A percentile compares a stretch with the other conserved stretches of the same genome.
Conservation (phyloP, 1,284 basidiomycete genomes). For the Apiotrichum akiyoshidainum region DNA sequence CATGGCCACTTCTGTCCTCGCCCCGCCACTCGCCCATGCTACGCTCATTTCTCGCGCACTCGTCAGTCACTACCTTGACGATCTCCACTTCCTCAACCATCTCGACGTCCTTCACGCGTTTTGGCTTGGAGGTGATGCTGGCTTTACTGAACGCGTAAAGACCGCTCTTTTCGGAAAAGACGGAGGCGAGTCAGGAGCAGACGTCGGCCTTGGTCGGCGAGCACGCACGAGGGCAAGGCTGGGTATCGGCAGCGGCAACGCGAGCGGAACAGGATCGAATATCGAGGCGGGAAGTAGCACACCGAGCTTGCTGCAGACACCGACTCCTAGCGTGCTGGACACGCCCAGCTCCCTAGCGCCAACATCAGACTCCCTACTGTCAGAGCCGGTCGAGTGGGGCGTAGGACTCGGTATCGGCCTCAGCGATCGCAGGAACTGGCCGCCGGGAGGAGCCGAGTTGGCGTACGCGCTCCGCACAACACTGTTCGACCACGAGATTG, state of each 20-base stretch:
- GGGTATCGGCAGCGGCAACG: slow-evolving; percentile 24
- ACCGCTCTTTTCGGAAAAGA: slow-evolving; percentile 42
- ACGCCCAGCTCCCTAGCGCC: neutral
- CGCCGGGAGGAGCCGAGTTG: slow-evolving; percentile 75
- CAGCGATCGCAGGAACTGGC: slow-evolving; percentile 69
- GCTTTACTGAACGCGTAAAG: slow-evolving; percentile 38
- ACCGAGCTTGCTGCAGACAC: neutral
- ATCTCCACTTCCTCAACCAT: slow-evolving; percentile 41
- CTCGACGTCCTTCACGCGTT: slow-evolving; percentile 42
- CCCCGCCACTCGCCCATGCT: slow-evolving; percentile 35
- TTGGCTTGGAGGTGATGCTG: slow-evolving; percentile 43
- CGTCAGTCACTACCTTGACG: slow-evolving; percentile 43
- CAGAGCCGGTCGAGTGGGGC: slow-evolving; percentile 32
- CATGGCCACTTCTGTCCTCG: slow-evolving; percentile 36
- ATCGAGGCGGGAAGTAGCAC: too few species aligned
- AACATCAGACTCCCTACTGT: too few species aligned
- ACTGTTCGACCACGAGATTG: slow-evolving; percentile 31
- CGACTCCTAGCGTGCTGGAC: neutral
- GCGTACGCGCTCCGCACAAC: slow-evolving; percentile 66
- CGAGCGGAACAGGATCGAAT: neutral
- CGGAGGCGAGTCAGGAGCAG: slow-evolving; percentile 31
- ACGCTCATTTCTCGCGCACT: slow-evolving; percentile 40
- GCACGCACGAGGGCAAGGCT: slow-evolving; percentile 32
- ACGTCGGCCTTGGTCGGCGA: slow-evolving; percentile 14
- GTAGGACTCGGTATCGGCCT: slow-evolving; percentile 70